phyloP scores from a whole-genome alignment of 331 rosid genomes.

The Quercus lobata region DNA sequence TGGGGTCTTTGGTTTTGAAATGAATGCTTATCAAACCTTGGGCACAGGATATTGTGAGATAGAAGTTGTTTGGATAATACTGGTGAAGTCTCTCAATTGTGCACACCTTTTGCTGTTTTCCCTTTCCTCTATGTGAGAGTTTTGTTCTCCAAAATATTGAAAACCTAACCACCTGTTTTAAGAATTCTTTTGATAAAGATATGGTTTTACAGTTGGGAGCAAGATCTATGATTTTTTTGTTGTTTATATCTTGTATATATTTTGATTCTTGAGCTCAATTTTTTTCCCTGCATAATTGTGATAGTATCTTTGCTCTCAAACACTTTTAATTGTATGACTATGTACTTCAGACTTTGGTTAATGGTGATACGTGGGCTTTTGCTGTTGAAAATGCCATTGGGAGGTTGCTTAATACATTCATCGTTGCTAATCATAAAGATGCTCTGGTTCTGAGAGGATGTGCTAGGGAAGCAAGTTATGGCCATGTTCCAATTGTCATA shows the following conservation, averaged over 20 bases:
- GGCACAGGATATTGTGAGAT: not conserved
- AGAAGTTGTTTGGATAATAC: not conserved
- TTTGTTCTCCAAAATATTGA: not conserved
- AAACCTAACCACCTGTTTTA: not conserved
- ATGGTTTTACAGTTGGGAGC: not conserved
- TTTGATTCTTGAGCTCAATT: not conserved
- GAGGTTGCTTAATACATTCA: conserved; percentile 80
- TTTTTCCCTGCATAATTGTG: not conserved
- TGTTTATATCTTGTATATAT: not conserved
- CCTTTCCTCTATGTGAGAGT: not conserved
- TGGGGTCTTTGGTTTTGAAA: not conserved
- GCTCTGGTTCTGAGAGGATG: conserved; percentile 70
- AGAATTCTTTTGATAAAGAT: not conserved
- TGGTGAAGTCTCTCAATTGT: not conserved
- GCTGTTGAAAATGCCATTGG: conserved; percentile 86
- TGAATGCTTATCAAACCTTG: not conserved
- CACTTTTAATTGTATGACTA: not conserved
- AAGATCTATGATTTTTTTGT: not conserved
- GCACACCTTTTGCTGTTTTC: not conserved
- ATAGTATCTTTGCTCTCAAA: not conserved
- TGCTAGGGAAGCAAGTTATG: conserved; percentile 70
- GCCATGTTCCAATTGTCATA: conserved; percentile 61
- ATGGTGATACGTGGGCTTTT: conserved; percentile 73
- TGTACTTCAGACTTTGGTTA: conserved; percentile 59
- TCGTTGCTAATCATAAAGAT: conserved; percentile 82